Percentiles rank a stretch among this genome's conserved stretches.
Conservation (phyloP, 192 early-diverging fungal genomes). For the Dissophora ornata region DNA sequence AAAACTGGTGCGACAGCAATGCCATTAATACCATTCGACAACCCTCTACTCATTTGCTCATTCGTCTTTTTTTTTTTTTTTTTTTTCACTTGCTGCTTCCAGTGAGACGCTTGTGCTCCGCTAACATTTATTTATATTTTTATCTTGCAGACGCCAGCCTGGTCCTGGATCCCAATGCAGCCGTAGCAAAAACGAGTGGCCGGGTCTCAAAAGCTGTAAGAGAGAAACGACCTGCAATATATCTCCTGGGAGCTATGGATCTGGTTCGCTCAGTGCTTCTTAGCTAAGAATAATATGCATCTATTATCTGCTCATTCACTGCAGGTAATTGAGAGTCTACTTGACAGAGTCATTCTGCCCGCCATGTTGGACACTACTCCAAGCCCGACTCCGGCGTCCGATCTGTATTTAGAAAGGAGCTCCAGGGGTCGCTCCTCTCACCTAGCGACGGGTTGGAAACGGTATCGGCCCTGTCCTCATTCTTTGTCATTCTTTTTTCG, state of each 20-base stretch:
- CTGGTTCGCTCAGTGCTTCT: neutral
- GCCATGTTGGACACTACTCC: conserved; percentile 12
- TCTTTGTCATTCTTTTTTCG: neutral
- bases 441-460: conserved; percentile 22
- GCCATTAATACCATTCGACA: neutral
- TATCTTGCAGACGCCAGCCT: conserved; percentile 25
- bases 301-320: neutral
- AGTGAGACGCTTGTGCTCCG: no score
- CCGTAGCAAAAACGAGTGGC: conserved; percentile 32
- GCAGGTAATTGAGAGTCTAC: conserved; percentile 38
- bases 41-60: neutral
- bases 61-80: no score
- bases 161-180: conserved; percentile 38
- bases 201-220: conserved; percentile 22
- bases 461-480: neutral
- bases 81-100: no score
- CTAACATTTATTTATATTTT: no score
- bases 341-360: conserved; percentile 32
- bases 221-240: neutral
- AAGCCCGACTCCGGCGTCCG: conserved; percentile 12
- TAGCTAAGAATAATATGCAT: neutral
- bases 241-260: neutral
- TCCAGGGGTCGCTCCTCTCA: neutral
- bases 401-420: neutral
- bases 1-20: conserved; percentile 42